Conservation (phyloP, 1,139 yeast species). For the Groenewaldozyma auringiensis region DNA sequence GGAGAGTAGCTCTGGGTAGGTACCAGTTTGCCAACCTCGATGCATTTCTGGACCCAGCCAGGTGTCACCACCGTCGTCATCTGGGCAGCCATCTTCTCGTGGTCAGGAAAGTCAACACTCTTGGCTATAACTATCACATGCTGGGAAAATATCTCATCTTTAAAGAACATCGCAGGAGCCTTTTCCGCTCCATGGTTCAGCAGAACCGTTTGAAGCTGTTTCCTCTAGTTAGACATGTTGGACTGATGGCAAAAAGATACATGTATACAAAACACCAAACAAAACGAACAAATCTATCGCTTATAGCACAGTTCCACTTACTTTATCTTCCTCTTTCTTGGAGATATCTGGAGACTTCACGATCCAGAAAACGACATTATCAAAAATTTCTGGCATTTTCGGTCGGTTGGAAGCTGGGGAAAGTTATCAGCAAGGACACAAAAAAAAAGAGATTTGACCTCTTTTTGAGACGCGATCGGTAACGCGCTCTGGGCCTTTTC, state of each 20-base stretch:
- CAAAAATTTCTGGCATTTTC: not conserved
- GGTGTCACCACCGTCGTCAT: slow-evolving; percentile 66
- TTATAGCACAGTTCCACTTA: too few species aligned
- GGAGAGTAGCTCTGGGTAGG: slow-evolving; percentile 52
- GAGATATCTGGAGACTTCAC: not conserved
- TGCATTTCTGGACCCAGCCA: slow-evolving; percentile 54
- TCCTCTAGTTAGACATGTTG: not conserved
- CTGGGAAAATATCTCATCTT: slow-evolving; percentile 2
- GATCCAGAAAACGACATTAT: slow-evolving; percentile 1
- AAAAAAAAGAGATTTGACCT: too few species aligned
- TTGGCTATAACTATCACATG: slow-evolving; percentile 50
- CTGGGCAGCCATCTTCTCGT: slow-evolving; percentile 40
- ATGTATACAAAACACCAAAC: too few species aligned
- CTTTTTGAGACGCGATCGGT: too few species aligned
- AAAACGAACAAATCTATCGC: too few species aligned
- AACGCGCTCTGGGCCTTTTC: too few species aligned
- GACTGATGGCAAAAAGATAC: not conserved
- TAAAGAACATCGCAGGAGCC: not conserved
- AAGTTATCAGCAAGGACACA: too few species aligned
- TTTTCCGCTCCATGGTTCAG: slow-evolving; percentile 3
- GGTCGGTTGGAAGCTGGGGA: too few species aligned
- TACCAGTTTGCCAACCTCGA: slow-evolving; percentile 38
- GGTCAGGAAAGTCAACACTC: slow-evolving; percentile 48
- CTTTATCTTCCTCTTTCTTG: not conserved
- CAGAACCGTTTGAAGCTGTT: not conserved